Evolutionary conservation across 305 asterid species (phyloP), one percentile per base, ranked within the genome.

Genomic region (Lippia alba): DNA sequence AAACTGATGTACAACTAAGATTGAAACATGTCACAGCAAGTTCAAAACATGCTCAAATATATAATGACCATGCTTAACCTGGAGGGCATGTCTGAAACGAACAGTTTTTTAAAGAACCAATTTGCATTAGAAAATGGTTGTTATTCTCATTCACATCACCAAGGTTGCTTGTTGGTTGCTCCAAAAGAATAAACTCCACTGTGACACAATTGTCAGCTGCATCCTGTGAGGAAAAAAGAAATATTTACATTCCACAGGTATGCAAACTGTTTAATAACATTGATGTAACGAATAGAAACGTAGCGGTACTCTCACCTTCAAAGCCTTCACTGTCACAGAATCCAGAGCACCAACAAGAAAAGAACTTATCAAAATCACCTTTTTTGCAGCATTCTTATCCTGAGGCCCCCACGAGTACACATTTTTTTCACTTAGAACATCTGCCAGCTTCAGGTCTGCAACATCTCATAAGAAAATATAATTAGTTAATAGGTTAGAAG

Each of bases 61-160:
- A 46, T 69, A 20, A 69, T 61, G 58, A 57, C 40, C 53, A 30
- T 71, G 41, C 74, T 61, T 78, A 84, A 94, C 97, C 96, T 91
- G 95, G 89, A 81, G 83, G 40, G 30, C 79, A 80, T 71, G 81
- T 79, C 78, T 79, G 86, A 71, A 87, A 82, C 44, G 93, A 83
- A 81, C 99, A 90, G 78, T 89, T 85, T 74, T 80, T 86, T 0
- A 88, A 85, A 78, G 89, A 88, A 44, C 83, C 87, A 62, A 90
- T 88, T 82, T 88, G 91, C 82, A 84, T 76, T 41, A 61, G 64
- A 39, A 91, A 82, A 69, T 80, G 84, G 74, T 78, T 79, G 79
- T 78, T 77, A 79, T 67, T 82, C 74, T 76, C 87, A 66, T 86
- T 54, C 76, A 74, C 58, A 71, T 86, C 94, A 44, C 82, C 82